Conservation (phyloP, 495 filamentous ascomycete species). For the Xylaria telfairii region DNA sequence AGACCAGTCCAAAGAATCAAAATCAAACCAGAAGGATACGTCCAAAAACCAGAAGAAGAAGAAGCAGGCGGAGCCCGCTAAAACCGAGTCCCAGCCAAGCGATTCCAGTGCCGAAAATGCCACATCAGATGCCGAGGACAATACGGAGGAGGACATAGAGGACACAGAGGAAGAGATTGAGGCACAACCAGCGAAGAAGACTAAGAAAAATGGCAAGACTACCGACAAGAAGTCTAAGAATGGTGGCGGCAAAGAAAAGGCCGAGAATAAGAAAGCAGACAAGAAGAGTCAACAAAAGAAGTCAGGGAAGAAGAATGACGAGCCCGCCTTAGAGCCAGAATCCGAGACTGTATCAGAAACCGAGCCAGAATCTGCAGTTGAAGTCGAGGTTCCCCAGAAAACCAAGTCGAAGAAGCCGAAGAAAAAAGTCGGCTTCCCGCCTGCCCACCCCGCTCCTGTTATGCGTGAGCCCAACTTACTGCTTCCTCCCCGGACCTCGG, state of each 20-base stretch:
- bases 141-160: slow-evolving; percentile 22
- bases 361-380: slow-evolving; percentile 23
- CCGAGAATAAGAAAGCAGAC: slow-evolving; percentile 23
- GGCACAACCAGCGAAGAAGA: not conserved
- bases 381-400: slow-evolving; percentile 11
- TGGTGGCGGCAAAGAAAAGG: slow-evolving; percentile 20
- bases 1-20: slow-evolving; percentile 12
- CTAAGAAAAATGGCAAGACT: slow-evolving; percentile 17
- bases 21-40: slow-evolving; percentile 20
- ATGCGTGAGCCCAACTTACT: slow-evolving; percentile 39
- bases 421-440: slow-evolving; percentile 10
- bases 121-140: slow-evolving; percentile 23
- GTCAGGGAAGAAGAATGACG: slow-evolving; percentile 25
- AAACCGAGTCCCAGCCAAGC: slow-evolving; percentile 23
- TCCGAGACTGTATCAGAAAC: slow-evolving; percentile 20
- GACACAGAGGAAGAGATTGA: slow-evolving; percentile 18
- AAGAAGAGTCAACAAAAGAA: slow-evolving; percentile 25
- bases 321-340: slow-evolving; percentile 17
- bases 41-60: slow-evolving; percentile 29
- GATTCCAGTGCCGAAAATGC: slow-evolving; percentile 19
- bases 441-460: slow-evolving; percentile 17
- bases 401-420: slow-evolving; percentile 18
- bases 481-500: slow-evolving; percentile 41
- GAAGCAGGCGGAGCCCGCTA: slow-evolving; percentile 24
- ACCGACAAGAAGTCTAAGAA: slow-evolving; percentile 11